Base-by-base conservation (phyloP, 106 monocot species). In the Dioscorea dumetorum region DNA sequence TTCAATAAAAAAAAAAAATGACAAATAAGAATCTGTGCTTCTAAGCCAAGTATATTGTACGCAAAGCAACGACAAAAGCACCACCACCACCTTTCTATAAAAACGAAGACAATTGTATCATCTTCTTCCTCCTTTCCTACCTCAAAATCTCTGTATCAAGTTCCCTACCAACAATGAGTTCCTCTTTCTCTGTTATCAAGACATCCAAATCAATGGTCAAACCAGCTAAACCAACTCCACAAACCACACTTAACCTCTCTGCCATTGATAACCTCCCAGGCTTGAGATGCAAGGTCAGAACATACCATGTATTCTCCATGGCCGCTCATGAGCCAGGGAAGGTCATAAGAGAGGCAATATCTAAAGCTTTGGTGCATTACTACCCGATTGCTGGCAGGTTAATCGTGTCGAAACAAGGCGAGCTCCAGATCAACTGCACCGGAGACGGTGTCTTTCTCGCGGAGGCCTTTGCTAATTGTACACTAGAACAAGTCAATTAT, bases 341-440 rank as follows among this genome's bases (percentile, higher is more conserved):
- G 51, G 61, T 72, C 18, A 77, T 82, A 23, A 67, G 70, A 21
- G 12, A 33, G 10, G 82, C 82, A 24, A 19, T 77, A 4, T 73
- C 69, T 3, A 63, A 52, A 23, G 77, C 82, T 5, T 57, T 82
- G 35, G 77, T 82, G 12, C 21, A 13, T 48, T 82, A 77, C 70
- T 82, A 77, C 61, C 82, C 82, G 3, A 48, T 82, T 9, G 82
- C 77, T 11, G 82, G 82, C 20, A 33, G 82, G 24, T 57, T 77
- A 2, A 50, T 24, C 50, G 63, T 58, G 58, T 33, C 32, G 5
- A 69, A 51, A 0, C 48, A 16, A 10, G 73, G 73, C 15, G 73
- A 77, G 60, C 67, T 82, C 51, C 60, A 60, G 52, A 64, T 82
- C 19, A 24, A 32, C 18, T 82, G 82, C 71, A 77, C 67, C 35